Conservation (phyloP, 2,329 filamentous ascomycete species). For the Escovopsis sp. region DNA sequence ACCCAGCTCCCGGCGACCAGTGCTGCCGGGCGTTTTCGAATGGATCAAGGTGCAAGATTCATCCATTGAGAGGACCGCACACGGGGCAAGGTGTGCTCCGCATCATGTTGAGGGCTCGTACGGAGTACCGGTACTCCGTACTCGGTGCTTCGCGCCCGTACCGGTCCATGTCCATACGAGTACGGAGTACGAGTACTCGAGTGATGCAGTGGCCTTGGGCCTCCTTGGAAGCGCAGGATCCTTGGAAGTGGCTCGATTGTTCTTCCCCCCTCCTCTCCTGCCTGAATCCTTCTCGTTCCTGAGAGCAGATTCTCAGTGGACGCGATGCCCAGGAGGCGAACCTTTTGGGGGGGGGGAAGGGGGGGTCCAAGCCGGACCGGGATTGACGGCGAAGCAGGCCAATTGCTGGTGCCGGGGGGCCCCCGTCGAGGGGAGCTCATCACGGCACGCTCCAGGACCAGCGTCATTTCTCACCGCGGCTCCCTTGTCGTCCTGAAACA, state of each 20-base stretch:
- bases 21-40: conserved; percentile 2
- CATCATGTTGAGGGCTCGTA: too few relatives aligned
- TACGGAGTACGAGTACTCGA: conserved; percentile 2
- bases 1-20: conserved; percentile 3
- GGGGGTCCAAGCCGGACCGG: neutral
- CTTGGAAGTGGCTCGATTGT: neutral
- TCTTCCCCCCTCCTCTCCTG: conserved; percentile 2
- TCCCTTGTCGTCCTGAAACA: conserved; percentile 15
- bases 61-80: neutral
- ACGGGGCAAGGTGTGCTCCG: too few relatives aligned
- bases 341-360: conserved; percentile 2
- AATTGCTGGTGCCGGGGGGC: conserved; percentile 4
- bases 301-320: too few relatives aligned
- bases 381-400: conserved; percentile 4
- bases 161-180: neutral
- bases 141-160: too few relatives aligned
- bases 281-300: conserved; percentile 4
- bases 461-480: conserved; percentile 13
- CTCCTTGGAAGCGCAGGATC: neutral
- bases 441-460: conserved; percentile 15
- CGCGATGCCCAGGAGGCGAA: too few relatives aligned
- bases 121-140: too few relatives aligned
- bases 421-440: conserved; percentile 6
- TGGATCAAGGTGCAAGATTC: neutral
- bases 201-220: neutral